phyloP scores from a whole-genome alignment of 345 rosid species.

The Salix koriyanagi region DNA sequence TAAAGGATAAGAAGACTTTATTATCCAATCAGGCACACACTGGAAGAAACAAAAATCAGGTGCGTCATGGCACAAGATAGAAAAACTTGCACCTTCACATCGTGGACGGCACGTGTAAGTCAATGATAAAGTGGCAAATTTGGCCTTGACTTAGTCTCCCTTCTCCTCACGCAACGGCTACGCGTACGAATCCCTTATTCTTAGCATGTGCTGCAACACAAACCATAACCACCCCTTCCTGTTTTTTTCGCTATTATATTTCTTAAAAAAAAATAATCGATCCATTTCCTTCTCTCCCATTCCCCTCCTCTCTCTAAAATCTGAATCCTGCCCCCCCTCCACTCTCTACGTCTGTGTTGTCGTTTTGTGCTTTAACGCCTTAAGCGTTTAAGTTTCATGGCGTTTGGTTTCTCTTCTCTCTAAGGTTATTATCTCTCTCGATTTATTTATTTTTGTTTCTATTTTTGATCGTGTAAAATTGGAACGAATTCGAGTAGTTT shows the following conservation, averaged over 20 bases:
- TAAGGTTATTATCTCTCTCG: constrained; percentile 15
- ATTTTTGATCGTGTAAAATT: background rate
- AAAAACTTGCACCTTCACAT: background rate
- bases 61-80: background rate
- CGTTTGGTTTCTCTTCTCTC: constrained; percentile 17
- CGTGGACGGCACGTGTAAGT: constrained; percentile 36
- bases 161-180: constrained; percentile 9
- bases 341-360: background rate
- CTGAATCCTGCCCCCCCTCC: background rate
- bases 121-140: background rate
- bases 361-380: background rate
- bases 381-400: constrained; percentile 2
- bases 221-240: background rate
- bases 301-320: constrained; percentile 10
- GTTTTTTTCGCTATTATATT: background rate
- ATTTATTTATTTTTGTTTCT: background rate
- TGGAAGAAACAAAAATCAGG: background rate
- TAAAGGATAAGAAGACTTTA: no score
- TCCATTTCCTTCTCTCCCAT: background rate
- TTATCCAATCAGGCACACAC: no score
- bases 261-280: background rate
- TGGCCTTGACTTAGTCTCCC: constrained; percentile 33
- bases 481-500: background rate
- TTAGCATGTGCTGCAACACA: constrained; percentile 1
- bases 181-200: constrained; percentile 9